phyloP scores from a whole-genome alignment of 495 filamentous ascomycete genomes.

The Lasiosphaeria miniovina region DNA sequence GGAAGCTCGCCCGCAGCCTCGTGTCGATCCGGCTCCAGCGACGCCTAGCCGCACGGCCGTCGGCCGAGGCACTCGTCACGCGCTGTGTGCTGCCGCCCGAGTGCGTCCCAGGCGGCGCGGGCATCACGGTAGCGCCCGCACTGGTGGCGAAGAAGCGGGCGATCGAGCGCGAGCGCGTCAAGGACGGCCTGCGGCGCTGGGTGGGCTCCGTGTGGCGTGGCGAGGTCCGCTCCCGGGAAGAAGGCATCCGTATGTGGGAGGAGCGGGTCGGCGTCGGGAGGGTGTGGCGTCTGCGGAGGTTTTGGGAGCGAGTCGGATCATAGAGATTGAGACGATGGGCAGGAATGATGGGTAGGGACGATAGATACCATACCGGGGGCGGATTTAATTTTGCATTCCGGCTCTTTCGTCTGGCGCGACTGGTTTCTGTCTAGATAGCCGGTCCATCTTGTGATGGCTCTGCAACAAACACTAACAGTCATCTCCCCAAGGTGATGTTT shows the following conservation, averaged over 20 bases:
- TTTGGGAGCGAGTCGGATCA: slow-evolving; percentile 48
- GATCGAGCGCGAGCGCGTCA: slow-evolving; percentile 54
- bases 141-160: slow-evolving; percentile 42
- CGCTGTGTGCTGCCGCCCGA: slow-evolving; percentile 45
- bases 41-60: slow-evolving; percentile 41
- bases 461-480: no score
- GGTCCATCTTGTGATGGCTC: no score
- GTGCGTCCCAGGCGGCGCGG: slow-evolving; percentile 30
- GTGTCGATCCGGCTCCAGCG: slow-evolving; percentile 49
- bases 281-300: slow-evolving; percentile 49
- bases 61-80: slow-evolving; percentile 42
- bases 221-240: slow-evolving; percentile 38
- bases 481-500: no score
- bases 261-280: slow-evolving; percentile 43
- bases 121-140: slow-evolving; percentile 23
- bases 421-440: no score
- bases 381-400: no score
- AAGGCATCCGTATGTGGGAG: slow-evolving; percentile 39
- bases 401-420: no score
- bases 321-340: background rate
- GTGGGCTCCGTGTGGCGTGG: slow-evolving; percentile 45
- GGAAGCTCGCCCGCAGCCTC: slow-evolving; percentile 49
- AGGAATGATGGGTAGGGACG: slow-evolving; percentile 9
- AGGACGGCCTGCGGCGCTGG: slow-evolving; percentile 52
- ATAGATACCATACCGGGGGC: no score